Conservation (phyloP, 805 yeast genomes). For the Spencermartinsiella europaea region DNA sequence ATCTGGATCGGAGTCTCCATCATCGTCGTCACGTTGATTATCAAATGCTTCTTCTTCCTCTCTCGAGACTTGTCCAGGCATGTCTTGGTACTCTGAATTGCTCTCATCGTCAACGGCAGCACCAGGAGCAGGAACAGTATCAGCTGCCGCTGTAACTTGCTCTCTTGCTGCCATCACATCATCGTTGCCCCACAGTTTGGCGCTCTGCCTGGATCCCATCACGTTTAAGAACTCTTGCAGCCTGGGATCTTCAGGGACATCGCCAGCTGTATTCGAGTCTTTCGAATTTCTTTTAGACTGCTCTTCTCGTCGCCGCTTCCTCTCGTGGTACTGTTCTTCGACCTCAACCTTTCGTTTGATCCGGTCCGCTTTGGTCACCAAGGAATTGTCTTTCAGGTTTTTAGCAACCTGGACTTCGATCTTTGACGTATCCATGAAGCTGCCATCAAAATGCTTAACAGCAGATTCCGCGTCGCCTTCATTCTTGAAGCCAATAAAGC, state of each 20-base stretch:
- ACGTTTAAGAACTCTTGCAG: constrained; percentile 77
- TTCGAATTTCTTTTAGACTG: constrained; percentile 27
- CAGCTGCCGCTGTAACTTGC: constrained; percentile 26
- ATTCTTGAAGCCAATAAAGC: constrained; percentile 82
- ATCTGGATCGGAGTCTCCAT: constrained; percentile 26
- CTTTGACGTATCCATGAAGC: constrained; percentile 78
- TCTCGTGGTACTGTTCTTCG: constrained; percentile 27
- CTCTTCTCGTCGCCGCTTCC: constrained; percentile 1
- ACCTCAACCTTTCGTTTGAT: constrained; percentile 35
- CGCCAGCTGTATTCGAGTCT: constrained; percentile 38
- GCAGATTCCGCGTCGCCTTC: constrained; percentile 72
- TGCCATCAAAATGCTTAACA: constrained; percentile 63
- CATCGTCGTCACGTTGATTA: constrained; percentile 30
- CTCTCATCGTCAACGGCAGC: constrained; percentile 34
- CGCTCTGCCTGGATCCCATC: constrained; percentile 69
- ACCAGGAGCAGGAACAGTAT: constrained; percentile 26
- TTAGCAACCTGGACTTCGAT: constrained; percentile 79
- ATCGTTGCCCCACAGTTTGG: constrained; percentile 66
- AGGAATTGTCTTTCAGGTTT: constrained; percentile 76
- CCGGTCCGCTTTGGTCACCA: constrained; percentile 27
- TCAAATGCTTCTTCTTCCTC: constrained; percentile 50
- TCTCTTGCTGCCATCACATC: constrained; percentile 48
- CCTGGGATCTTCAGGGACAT: constrained; percentile 23
- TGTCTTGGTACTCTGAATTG: constrained; percentile 38
- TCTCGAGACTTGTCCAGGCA: constrained; percentile 26